These are phyloP conservation scores for Rhodotorula sp. DNA, from an alignment of 1,284 basidiomycete genomes.

Conservation along the genomic window DNA sequence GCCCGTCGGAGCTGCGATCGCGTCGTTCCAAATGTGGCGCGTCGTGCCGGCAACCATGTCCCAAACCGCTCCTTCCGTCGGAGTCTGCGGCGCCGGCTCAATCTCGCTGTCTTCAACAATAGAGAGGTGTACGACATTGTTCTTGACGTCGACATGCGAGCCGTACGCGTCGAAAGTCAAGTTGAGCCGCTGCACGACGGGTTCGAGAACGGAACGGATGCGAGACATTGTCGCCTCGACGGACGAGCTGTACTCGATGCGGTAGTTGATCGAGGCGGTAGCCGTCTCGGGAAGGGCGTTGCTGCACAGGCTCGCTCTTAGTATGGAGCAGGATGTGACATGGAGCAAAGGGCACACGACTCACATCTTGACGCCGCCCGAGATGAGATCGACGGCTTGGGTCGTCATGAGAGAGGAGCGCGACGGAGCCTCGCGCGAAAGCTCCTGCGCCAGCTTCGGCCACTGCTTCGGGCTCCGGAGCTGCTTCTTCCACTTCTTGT, in stretches of 20 bases:
- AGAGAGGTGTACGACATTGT: constrained; percentile 25
- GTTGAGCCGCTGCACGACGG: constrained; percentile 57
- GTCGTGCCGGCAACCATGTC: constrained; percentile 58
- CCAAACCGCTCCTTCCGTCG: constrained; percentile 54
- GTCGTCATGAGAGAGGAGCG: constrained; percentile 1
- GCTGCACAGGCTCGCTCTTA: constrained; percentile 21
- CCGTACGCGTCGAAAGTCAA: constrained; percentile 57
- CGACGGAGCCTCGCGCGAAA: constrained; percentile 39
- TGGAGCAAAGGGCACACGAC: rapidly evolving
- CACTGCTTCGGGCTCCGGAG: constrained; percentile 52
- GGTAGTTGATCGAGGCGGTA: constrained; percentile 58
- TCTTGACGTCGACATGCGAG: constrained; percentile 2
- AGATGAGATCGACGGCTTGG: constrained; percentile 46
- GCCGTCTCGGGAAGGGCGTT: constrained; percentile 41
- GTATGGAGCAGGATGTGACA: not conserved
- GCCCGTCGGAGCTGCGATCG: constrained; percentile 57
- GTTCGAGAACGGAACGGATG: constrained; percentile 54
- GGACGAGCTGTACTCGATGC: constrained; percentile 58
- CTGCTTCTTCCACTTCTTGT: constrained; percentile 51
- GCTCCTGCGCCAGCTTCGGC: constrained; percentile 52
- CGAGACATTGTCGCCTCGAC: constrained; percentile 54
- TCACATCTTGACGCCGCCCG: constrained; percentile 64
- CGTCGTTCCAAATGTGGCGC: constrained; percentile 51
- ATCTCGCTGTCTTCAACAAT: constrained; percentile 50
- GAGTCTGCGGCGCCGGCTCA: constrained; percentile 61